Evolutionary conservation across 352 stramenopile genomes (phyloP).

Genomic region (Pythium pyrilobum): DNA sequence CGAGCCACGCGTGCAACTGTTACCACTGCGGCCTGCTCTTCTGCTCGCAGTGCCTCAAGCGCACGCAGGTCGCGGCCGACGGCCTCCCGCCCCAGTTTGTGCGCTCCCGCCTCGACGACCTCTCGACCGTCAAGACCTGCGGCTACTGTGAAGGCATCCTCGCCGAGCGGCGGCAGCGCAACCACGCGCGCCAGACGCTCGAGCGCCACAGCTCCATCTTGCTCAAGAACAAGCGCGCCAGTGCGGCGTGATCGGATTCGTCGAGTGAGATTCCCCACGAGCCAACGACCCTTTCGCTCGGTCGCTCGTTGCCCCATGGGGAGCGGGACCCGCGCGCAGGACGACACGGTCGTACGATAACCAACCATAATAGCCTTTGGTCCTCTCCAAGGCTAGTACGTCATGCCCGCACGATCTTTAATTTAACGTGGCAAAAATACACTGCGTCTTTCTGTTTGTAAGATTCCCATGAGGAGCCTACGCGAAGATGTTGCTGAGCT

Average conservation of each 20-base stretch:
- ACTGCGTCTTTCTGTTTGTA: too few relatives aligned
- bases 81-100: conserved; percentile 39
- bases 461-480: too few relatives aligned
- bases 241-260: conserved; percentile 2
- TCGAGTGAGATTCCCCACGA: not conserved
- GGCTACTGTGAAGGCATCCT: conserved; percentile 58
- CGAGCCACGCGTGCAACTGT: conserved; percentile 61
- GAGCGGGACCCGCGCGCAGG: too few relatives aligned
- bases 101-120: conserved; percentile 48
- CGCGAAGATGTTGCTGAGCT: conserved; percentile 31
- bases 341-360: too few relatives aligned
- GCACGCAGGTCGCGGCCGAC: conserved; percentile 37
- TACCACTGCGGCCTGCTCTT: conserved; percentile 82
- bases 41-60: conserved; percentile 53
- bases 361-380: not conserved
- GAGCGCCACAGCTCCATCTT: conserved; percentile 50
- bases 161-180: conserved; percentile 50
- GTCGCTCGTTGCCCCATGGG: not conserved
- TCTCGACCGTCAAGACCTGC: conserved; percentile 53
- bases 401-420: not conserved
- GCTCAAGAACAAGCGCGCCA: conserved; percentile 20
- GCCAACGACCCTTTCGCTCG: not conserved
- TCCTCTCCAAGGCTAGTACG: not conserved
- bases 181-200: conserved; percentile 40
- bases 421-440: conserved; percentile 4